Evolutionary conservation across 2,329 filamentous ascomycete genomes (phyloP).

Genomic region (Davidsoniella virescens): DNA sequence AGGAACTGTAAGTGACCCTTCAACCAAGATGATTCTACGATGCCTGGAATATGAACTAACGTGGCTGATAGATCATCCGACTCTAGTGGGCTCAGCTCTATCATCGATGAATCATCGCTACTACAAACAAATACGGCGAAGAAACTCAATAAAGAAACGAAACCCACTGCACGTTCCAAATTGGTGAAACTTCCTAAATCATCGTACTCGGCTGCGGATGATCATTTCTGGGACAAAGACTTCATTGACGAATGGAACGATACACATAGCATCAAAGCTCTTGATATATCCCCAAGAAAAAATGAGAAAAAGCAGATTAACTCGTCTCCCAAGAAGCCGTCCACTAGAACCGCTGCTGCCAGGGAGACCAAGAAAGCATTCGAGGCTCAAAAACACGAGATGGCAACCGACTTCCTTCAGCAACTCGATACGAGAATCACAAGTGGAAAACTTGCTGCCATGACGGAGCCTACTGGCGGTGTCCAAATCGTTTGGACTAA

Average conservation of each 20-base stretch:
- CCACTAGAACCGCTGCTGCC: constrained; percentile 21
- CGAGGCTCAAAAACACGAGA: constrained; percentile 39
- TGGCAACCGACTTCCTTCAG: constrained; percentile 47
- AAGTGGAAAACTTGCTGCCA: constrained; percentile 36
- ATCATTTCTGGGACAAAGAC: constrained; percentile 44
- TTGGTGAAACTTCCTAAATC: constrained; percentile 28
- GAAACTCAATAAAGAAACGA: no score
- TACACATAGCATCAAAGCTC: constrained; percentile 33
- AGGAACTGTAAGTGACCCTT: background rate
- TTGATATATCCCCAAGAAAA: constrained; percentile 3
- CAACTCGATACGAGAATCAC: constrained; percentile 56
- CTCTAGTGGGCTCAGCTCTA: no score
- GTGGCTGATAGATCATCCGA: no score
- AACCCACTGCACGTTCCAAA: background rate
- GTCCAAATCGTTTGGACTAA: constrained; percentile 59
- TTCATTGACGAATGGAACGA: constrained; percentile 49
- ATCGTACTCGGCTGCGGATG: constrained; percentile 35
- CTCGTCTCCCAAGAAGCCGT: constrained; percentile 4
- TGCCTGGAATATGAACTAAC: no score
- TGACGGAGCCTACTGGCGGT: constrained; percentile 50
- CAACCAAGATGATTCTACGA: no score
- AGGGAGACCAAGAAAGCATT: constrained; percentile 42
- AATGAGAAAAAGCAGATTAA: background rate
- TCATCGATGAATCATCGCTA: no score
- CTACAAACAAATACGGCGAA: no score